Evolutionary conservation across 345 rosid genomes (phyloP).

Genomic region (Eutrema yunnanense): DNA sequence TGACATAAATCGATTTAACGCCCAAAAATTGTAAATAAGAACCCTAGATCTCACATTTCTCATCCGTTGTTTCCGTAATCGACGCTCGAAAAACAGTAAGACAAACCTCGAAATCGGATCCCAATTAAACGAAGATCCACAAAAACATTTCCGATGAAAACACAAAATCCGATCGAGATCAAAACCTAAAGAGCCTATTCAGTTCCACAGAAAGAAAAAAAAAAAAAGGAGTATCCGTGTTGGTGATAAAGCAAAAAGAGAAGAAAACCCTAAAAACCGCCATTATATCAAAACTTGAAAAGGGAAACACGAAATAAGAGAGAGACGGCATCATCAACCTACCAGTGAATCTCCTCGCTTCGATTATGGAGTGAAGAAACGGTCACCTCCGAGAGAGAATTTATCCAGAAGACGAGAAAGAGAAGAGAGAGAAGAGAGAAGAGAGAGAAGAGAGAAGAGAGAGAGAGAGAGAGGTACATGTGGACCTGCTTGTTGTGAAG

Average conservation of each 20-base stretch:
- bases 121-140: constrained; percentile 4
- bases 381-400: constrained; percentile 32
- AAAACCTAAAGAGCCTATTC: neutral
- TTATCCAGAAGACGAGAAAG: neutral
- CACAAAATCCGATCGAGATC: constrained; percentile 16
- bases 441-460: constrained; percentile 5
- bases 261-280: neutral
- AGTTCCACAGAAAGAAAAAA: neutral
- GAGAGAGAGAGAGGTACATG: constrained; percentile 25
- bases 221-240: neutral
- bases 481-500: constrained; percentile 19
- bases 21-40: neutral
- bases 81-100: neutral
- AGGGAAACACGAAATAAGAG: neutral
- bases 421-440: neutral
- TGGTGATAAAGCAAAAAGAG: neutral
- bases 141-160: neutral
- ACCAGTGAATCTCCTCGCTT: constrained; percentile 35
- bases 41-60: constrained; percentile 19
- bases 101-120: constrained; percentile 11
- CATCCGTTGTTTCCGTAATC: constrained; percentile 16
- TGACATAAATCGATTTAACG: neutral
- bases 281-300: neutral
- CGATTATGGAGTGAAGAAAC: constrained; percentile 43
- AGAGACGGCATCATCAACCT: constrained; percentile 15